Conservation (phyloP, 2,329 filamentous ascomycete species). For the Lachnellula cervina region DNA sequence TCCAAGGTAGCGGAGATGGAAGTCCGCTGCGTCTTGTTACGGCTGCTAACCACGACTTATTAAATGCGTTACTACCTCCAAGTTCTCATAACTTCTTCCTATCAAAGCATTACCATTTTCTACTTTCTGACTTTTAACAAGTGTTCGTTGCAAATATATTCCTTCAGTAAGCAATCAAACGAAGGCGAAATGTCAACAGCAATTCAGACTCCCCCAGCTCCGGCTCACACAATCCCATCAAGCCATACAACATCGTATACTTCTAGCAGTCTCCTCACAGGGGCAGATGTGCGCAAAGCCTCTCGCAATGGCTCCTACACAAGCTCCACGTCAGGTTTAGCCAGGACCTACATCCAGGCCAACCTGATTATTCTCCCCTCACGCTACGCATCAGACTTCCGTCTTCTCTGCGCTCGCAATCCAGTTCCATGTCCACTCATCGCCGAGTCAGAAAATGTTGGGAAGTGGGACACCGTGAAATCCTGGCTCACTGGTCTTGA, state of each 20-base stretch:
- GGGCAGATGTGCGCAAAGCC: conserved; percentile 13
- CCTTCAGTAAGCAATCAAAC: too few species aligned
- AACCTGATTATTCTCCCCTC: conserved; percentile 58
- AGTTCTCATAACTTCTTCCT: too few species aligned
- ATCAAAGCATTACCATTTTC: too few species aligned
- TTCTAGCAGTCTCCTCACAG: conserved; percentile 9
- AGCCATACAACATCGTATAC: background rate
- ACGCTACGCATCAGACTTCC: conserved; percentile 53
- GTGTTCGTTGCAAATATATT: background rate
- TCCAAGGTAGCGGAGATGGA: background rate
- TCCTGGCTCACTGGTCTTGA: conserved; percentile 33
- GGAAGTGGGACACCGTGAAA: conserved; percentile 38
- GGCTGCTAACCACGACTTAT: background rate
- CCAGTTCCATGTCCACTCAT: conserved; percentile 59
- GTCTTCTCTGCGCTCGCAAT: conserved; percentile 54
- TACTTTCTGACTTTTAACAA: background rate
- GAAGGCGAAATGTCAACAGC: background rate
- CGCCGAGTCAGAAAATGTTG: conserved; percentile 44
- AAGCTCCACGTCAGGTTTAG: conserved; percentile 46
- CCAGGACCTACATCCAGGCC: conserved; percentile 53
- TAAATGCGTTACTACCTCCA: too few species aligned
- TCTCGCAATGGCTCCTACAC: conserved; percentile 12
- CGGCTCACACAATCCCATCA: background rate
- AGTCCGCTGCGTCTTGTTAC: background rate
- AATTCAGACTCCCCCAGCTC: background rate